Evolutionary conservation across 106 monocot genomes (phyloP).

Genomic region (Triglochin maritima): DNA sequence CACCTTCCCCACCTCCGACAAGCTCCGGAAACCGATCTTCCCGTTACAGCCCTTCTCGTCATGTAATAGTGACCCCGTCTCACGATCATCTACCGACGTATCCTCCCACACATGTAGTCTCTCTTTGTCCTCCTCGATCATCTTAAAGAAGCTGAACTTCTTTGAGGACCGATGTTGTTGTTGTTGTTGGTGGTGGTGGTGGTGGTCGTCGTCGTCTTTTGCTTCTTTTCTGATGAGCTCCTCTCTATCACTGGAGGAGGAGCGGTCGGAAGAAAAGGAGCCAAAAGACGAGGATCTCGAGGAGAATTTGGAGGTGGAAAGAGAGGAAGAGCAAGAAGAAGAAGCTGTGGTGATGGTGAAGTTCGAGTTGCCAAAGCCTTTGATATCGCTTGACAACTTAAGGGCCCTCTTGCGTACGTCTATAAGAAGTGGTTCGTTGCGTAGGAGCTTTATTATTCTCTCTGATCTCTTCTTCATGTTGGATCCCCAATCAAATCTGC

Average conservation of each 20-base stretch:
- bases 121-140: too few species aligned
- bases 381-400: constrained; percentile 8
- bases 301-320: constrained; percentile 2
- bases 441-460: constrained; percentile 8
- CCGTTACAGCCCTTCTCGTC: neutral
- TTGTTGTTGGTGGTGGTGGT: too few species aligned
- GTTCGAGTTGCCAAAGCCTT: constrained; percentile 9
- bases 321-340: neutral
- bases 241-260: neutral
- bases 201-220: neutral
- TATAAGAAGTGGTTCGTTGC: neutral
- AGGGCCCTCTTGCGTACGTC: constrained; percentile 6
- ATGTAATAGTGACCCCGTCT: too few species aligned
- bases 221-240: neutral
- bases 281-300: constrained; percentile 6
- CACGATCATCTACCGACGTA: too few species aligned
- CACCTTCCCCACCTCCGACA: constrained; percentile 7
- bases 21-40: neutral
- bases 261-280: neutral
- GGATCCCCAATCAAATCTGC: constrained; percentile 12
- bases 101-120: too few species aligned
- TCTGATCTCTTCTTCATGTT: constrained; percentile 13
- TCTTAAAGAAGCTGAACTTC: too few species aligned
- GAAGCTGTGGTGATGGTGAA: neutral
- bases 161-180: neutral